Percentiles rank a stretch among this genome's conserved stretches.
These are phyloP conservation scores for Apiospora koreana DNA, from an alignment of 2,329 filamentous ascomycete species.

Conservation along the genomic window DNA sequence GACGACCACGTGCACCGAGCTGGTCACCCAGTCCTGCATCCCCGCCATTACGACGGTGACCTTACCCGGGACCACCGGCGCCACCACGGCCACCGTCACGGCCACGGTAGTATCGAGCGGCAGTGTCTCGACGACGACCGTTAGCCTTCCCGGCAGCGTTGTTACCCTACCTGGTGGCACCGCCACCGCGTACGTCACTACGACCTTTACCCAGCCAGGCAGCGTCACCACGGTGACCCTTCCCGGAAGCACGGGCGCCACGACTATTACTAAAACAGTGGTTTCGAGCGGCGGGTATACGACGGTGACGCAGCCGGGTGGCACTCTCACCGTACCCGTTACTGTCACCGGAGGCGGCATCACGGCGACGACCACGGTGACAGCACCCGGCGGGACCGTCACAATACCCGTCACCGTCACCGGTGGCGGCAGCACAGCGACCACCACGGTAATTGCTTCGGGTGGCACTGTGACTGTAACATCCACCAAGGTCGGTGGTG, in stretches of 20 bases:
- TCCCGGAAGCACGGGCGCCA: background rate
- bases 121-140: no score
- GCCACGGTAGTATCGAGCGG: background rate
- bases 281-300: background rate
- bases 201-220: background rate
- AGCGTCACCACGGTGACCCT: background rate
- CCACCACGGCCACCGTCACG: background rate
- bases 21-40: background rate
- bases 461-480: conserved; percentile 4
- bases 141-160: background rate
- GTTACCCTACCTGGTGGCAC: background rate
- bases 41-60: no score
- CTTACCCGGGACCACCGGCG: background rate
- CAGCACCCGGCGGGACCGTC: background rate
- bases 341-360: background rate
- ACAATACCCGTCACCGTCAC: background rate
- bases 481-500: background rate
- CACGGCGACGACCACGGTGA: background rate
- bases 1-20: background rate
- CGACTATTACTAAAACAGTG: background rate
- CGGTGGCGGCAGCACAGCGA: background rate
- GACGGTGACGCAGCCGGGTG: background rate
- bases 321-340: background rate
- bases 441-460: background rate
- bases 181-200: background rate